Conservation (phyloP, 208 protist species). For the Tritrichomonas foetus region DNA sequence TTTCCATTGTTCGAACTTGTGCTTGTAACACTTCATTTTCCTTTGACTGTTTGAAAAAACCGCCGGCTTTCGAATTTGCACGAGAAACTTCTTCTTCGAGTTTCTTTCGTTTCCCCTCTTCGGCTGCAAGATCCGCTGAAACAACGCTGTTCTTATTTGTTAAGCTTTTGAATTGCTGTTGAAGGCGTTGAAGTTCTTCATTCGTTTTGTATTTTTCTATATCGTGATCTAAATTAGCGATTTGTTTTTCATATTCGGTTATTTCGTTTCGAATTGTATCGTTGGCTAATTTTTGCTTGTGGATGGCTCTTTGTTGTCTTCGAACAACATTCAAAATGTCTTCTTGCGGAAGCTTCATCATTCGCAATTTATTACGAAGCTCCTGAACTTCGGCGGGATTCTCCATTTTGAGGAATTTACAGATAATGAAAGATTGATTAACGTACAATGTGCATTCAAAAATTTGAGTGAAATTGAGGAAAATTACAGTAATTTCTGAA, state of each 20-base stretch:
- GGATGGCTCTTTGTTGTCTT: neutral
- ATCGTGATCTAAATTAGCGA: neutral
- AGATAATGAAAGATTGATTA: too few relatives aligned
- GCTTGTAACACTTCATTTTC: neutral
- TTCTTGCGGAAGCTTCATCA: constrained; percentile 31
- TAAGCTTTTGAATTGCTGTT: neutral
- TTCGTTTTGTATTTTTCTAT: neutral
- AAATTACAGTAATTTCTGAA: too few relatives aligned
- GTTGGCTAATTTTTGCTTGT: constrained; percentile 15
- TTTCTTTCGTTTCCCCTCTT: neutral
- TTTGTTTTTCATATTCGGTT: neutral
- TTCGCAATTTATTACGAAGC: constrained; percentile 5
- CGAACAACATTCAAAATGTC: neutral
- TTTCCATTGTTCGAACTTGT: neutral
- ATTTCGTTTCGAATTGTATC: neutral
- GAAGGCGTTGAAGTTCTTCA: neutral
- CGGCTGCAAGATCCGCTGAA: neutral
- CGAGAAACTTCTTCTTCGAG: neutral
- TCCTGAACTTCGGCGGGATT: constrained; percentile 31
- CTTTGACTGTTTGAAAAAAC: neutral
- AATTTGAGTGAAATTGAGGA: too few relatives aligned
- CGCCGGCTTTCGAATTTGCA: neutral
- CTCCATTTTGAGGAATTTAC: neutral
- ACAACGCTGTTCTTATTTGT: neutral
- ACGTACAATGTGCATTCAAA: too few relatives aligned